Evolutionary conservation across 768 basidiomycete genomes (phyloP).

Genomic region (Macrolepiota dolichaula): DNA sequence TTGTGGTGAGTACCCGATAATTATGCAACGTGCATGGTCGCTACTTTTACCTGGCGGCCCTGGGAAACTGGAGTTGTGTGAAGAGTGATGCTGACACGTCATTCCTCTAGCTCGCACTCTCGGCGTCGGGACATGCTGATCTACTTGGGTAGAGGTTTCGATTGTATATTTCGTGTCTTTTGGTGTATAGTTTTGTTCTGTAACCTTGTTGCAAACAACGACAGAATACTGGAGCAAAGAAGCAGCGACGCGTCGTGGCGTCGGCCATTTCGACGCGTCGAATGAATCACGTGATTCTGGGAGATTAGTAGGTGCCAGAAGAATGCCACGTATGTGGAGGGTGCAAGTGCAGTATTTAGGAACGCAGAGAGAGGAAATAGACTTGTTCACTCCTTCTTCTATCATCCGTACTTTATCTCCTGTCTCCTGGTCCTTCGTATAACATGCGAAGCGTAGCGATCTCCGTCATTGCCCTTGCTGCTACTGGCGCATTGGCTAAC

Average conservation of each 20-base stretch:
- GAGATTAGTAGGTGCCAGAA: slow-evolving; percentile 17
- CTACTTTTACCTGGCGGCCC: slow-evolving; percentile 2
- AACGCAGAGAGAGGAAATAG: slow-evolving; percentile 15
- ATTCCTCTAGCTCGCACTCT: slow-evolving; percentile 72
- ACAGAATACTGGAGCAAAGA: neutral
- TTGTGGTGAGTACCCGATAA: slow-evolving; percentile 60
- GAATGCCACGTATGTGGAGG: slow-evolving; percentile 38
- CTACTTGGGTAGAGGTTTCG: slow-evolving; percentile 53
- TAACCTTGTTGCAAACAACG: slow-evolving; percentile 4
- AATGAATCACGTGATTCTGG: slow-evolving; percentile 13
- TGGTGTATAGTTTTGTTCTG: slow-evolving; percentile 10
- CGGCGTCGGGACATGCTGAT: slow-evolving; percentile 95
- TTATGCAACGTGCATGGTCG: neutral
- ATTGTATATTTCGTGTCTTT: slow-evolving; percentile 15
- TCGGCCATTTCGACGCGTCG: neutral
- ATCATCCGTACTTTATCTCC: slow-evolving; percentile 27
- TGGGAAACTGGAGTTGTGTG: slow-evolving; percentile 5
- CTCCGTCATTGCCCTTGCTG: slow-evolving; percentile 69
- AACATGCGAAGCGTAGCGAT: slow-evolving; percentile 88
- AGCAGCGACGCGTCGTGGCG: neutral
- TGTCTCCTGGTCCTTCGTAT: slow-evolving; percentile 61
- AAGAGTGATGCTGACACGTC: slow-evolving; percentile 11
- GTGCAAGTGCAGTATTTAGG: slow-evolving; percentile 32
- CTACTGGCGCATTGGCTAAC: slow-evolving; percentile 57
- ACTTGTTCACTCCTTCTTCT: slow-evolving; percentile 33